A percentile compares a stretch with the other conserved stretches of the same genome.
phyloP scores from a whole-genome alignment of 2,329 filamentous ascomycete genomes.

The Triangularia verruculosa region DNA sequence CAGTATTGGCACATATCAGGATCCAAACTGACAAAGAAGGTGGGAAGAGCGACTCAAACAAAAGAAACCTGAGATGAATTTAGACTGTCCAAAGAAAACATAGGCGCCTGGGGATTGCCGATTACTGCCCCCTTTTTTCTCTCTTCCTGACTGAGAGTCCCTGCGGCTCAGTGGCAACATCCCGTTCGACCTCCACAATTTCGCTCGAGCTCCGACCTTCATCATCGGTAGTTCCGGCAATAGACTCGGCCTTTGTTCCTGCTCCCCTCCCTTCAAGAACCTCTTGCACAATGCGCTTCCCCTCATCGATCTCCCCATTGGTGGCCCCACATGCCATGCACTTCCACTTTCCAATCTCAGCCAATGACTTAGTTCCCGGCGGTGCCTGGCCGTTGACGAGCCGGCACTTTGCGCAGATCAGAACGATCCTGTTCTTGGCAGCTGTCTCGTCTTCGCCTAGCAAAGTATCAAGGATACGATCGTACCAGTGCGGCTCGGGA shows the following conservation, averaged over 20 bases:
- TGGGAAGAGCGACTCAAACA: not conserved
- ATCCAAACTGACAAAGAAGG: not conserved
- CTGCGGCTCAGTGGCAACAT: conserved; percentile 12
- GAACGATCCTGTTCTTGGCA: conserved; percentile 82
- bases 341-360: conserved; percentile 82
- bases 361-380: conserved; percentile 72
- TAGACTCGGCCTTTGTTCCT: conserved; percentile 24
- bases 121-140: conserved; percentile 7
- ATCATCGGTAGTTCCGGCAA: conserved; percentile 13
- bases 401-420: conserved; percentile 79
- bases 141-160: conserved; percentile 11
- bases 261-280: conserved; percentile 42
- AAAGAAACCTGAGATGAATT: not conserved
- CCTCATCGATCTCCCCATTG: conserved; percentile 81
- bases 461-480: conserved; percentile 85
- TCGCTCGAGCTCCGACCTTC: conserved; percentile 24
- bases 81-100: not conserved
- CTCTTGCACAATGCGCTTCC: conserved; percentile 67
- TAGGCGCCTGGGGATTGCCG: not conserved
- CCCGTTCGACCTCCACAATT: conserved; percentile 23
- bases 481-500: conserved; percentile 75
- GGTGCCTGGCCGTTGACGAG: conserved; percentile 95
- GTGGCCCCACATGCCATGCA: conserved; percentile 79
- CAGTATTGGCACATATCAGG: not conserved
- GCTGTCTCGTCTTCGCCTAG: conserved; percentile 93